A percentile compares a stretch with the other conserved stretches of the same genome.
Conservation (phyloP, 805 yeast genomes). For the Yamadazyma endophytica region DNA sequence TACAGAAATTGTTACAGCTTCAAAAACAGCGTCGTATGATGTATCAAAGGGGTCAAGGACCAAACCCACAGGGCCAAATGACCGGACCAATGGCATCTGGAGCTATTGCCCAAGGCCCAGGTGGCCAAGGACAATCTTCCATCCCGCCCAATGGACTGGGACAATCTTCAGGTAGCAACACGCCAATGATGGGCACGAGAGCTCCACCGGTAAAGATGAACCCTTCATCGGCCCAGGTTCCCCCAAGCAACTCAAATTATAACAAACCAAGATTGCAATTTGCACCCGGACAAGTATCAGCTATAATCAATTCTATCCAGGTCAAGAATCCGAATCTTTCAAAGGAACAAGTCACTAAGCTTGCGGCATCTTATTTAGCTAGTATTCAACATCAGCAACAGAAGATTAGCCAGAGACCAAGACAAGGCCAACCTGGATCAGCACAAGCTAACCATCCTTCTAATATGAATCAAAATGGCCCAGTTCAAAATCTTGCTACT, state of each 20-base stretch:
- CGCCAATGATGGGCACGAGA: slow-evolving; percentile 13
- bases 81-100: neutral
- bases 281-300: slow-evolving; percentile 62
- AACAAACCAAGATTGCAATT: slow-evolving; percentile 37
- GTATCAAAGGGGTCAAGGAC: slow-evolving; percentile 24
- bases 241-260: slow-evolving; percentile 11
- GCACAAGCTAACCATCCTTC: no score
- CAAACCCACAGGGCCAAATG: slow-evolving; percentile 1
- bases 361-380: slow-evolving; percentile 63
- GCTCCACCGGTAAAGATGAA: slow-evolving; percentile 4
- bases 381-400: slow-evolving; percentile 53
- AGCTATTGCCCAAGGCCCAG: neutral
- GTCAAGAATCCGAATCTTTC: slow-evolving; percentile 59
- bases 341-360: slow-evolving; percentile 60
- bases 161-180: neutral
- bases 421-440: slow-evolving; percentile 3
- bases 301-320: slow-evolving; percentile 61
- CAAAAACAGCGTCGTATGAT: slow-evolving; percentile 48
- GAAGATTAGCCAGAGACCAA: slow-evolving; percentile 19
- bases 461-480: no score
- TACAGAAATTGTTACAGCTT: slow-evolving; percentile 52
- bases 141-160: neutral
- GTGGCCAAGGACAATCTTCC: neutral
- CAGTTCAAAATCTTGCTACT: no score
- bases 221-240: slow-evolving; percentile 6